Percentiles rank a stretch among this genome's conserved stretches.
These are phyloP conservation scores for Drechslera avenae DNA, from an alignment of 2,329 filamentous ascomycete species.

Conservation along the genomic window DNA sequence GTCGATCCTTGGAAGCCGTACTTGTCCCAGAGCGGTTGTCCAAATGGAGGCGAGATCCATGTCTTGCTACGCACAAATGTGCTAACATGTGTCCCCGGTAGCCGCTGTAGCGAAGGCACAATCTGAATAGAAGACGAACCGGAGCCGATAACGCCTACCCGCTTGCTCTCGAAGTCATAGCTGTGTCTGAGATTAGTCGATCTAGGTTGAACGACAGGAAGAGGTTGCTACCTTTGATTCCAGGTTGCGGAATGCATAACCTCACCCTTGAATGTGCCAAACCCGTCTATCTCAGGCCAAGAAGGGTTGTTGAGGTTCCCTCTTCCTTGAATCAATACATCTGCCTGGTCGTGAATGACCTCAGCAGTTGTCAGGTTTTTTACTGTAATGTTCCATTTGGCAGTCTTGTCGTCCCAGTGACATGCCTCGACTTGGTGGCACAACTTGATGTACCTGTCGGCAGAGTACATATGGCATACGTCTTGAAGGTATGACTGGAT, in stretches of 20 bases:
- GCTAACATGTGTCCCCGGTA: slow-evolving; percentile 36
- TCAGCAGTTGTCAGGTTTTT: slow-evolving; percentile 40
- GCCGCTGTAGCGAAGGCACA: slow-evolving; percentile 47
- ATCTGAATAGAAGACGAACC: slow-evolving; percentile 51
- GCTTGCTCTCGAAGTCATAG: slow-evolving; percentile 41
- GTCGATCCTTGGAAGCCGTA: slow-evolving; percentile 43
- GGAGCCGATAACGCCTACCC: slow-evolving; percentile 44
- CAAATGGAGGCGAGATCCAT: slow-evolving; percentile 45
- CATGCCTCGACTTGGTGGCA: slow-evolving; percentile 44
- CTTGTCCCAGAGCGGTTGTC: slow-evolving; percentile 35
- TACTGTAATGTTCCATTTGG: slow-evolving; percentile 46
- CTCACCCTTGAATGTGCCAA: slow-evolving; percentile 41
- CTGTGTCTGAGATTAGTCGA: slow-evolving; percentile 19
- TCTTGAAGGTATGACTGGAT: slow-evolving; percentile 48
- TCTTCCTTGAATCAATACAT: slow-evolving; percentile 42
- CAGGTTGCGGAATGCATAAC: slow-evolving; percentile 45
- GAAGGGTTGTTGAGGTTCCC: slow-evolving; percentile 39
- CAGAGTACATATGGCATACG: slow-evolving; percentile 44
- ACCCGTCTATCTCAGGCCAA: slow-evolving; percentile 44
- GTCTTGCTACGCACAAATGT: slow-evolving; percentile 45
- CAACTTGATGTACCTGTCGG: slow-evolving; percentile 47
- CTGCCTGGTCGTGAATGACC: slow-evolving; percentile 29
- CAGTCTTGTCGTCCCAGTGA: slow-evolving; percentile 39
- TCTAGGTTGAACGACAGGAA: neutral
- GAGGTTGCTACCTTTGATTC: slow-evolving; percentile 37